Conservation (phyloP, 192 early-diverging fungal species). For the Gigaspora rosea region DNA sequence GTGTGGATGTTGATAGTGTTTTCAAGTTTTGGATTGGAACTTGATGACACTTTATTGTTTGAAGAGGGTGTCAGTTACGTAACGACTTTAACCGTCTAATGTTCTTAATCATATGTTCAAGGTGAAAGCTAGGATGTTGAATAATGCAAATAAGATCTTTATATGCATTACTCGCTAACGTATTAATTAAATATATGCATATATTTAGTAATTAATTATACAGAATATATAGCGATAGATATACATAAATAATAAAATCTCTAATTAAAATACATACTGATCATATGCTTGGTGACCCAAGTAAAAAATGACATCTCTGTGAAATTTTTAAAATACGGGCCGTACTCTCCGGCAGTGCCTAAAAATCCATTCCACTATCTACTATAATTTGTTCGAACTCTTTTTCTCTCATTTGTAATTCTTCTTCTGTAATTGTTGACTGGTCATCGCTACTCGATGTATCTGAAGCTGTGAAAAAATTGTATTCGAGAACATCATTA, state of each 20-base stretch:
- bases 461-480: no score
- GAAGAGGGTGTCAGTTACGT: not conserved
- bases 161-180: not conserved
- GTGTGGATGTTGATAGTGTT: not conserved
- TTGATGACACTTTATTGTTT: not conserved
- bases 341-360: not conserved
- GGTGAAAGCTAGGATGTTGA: not conserved
- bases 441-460: no score
- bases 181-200: no score
- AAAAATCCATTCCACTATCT: not conserved
- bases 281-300: constrained; percentile 9
- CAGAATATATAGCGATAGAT: no score
- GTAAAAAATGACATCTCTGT: not conserved
- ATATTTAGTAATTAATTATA: no score
- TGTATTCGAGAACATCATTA: no score
- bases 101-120: not conserved
- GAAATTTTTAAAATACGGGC: not conserved
- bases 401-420: no score
- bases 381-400: not conserved
- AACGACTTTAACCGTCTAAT: not conserved
- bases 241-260: not conserved
- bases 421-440: no score
- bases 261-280: constrained; percentile 8
- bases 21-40: not conserved
- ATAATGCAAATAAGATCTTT: not conserved